Conservation (phyloP, 306 rosid species). For the Sindora glabra region DNA sequence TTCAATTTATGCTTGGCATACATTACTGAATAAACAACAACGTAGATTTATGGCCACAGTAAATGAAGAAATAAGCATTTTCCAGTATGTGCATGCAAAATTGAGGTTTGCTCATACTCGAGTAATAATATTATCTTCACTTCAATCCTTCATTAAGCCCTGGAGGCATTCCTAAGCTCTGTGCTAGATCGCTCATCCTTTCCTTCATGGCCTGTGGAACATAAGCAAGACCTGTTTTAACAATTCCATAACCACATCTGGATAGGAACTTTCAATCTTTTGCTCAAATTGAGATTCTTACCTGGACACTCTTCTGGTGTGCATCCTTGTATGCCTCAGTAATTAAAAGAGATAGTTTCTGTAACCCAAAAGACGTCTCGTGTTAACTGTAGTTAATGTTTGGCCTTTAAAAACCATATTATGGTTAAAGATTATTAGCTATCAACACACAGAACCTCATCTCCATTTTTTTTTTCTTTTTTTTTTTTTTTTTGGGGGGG, state of each 20-base stretch:
- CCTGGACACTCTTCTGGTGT: constrained; percentile 73
- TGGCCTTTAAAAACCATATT: neutral
- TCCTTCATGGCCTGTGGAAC: constrained; percentile 48
- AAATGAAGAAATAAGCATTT: constrained; percentile 19
- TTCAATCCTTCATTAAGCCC: constrained; percentile 32
- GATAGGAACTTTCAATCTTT: constrained; percentile 1
- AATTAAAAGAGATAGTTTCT: constrained; percentile 69
- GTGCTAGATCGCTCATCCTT: constrained; percentile 47
- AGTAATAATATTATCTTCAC: constrained; percentile 20
- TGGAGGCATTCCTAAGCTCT: constrained; percentile 41
- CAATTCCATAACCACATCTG: constrained; percentile 2
- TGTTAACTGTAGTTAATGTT: neutral
- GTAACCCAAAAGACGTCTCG: constrained; percentile 17
- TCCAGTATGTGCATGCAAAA: constrained; percentile 40
- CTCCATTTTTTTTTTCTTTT: neutral
- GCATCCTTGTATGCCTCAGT: constrained; percentile 88
- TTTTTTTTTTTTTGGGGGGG: too few species aligned
- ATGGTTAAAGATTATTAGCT: neutral
- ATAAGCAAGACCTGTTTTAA: constrained; percentile 4
- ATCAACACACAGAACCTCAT: neutral
- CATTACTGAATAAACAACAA: constrained; percentile 2
- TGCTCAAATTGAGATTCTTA: constrained; percentile 10
- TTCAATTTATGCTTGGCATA: neutral
- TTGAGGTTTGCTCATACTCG: constrained; percentile 23
- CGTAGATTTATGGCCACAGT: constrained; percentile 10